Evolutionary conservation across 2,329 filamentous ascomycete species (phyloP).

Genomic region (Colletotrichum theobromicola): DNA sequence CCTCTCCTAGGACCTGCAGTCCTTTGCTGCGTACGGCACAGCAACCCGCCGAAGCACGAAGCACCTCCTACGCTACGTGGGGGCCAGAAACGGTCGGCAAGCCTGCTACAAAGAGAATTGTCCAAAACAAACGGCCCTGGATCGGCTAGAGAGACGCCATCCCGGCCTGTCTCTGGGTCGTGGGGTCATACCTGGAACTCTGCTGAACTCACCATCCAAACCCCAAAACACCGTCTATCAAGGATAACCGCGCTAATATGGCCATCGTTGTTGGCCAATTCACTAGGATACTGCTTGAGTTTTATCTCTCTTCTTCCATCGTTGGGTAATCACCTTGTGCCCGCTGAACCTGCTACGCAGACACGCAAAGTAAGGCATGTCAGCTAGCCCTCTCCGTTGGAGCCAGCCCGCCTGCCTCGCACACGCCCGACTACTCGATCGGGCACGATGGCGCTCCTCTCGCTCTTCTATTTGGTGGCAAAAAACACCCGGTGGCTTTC

Average conservation of each 20-base stretch:
- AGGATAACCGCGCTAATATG: neutral
- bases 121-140: neutral
- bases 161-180: constrained; percentile 1
- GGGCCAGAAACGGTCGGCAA: constrained; percentile 7
- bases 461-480: constrained; percentile 6
- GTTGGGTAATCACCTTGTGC: neutral
- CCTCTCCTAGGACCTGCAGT: neutral
- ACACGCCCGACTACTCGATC: constrained; percentile 1
- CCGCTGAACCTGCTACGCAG: neutral
- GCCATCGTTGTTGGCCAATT: neutral
- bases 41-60: neutral
- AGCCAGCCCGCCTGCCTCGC: neutral
- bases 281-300: neutral
- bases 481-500: neutral
- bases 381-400: neutral
- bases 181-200: constrained; percentile 4
- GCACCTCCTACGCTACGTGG: neutral
- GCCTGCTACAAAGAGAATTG: neutral
- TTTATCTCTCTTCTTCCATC: neutral
- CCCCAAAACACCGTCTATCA: neutral
- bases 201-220: constrained; percentile 11
- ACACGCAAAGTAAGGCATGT: neutral
- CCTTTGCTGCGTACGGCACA: constrained; percentile 2
- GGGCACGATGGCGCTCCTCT: neutral
- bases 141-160: neutral